Percentiles rank a stretch among this genome's conserved stretches.
phyloP scores from a whole-genome alignment of 2,329 filamentous ascomycete species.

The Dissoconium aciculare region DNA sequence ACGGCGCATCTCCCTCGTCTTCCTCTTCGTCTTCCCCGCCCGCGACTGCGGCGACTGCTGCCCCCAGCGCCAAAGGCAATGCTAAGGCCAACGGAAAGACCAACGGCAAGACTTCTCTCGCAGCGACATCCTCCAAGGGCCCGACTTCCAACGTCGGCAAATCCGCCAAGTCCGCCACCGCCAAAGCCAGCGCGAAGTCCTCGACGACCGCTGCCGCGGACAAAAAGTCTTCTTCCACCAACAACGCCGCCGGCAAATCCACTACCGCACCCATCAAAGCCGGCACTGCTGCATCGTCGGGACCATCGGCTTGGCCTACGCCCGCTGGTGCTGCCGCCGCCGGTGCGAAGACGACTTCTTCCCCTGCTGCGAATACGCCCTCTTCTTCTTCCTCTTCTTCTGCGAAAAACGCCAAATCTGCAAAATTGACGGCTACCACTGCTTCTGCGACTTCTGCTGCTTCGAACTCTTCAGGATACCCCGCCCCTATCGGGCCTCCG shows the following conservation, averaged over 20 bases:
- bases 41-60: conserved; percentile 4
- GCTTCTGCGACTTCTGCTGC: conserved; percentile 16
- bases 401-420: too few relatives aligned
- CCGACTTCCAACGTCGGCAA: background rate
- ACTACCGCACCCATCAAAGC: background rate
- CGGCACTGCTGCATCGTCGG: too few relatives aligned
- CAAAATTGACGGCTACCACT: conserved; percentile 5
- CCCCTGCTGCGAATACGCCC: conserved; percentile 8
- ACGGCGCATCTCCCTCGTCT: too few relatives aligned
- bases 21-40: background rate
- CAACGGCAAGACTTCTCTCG: conserved; percentile 1
- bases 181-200: background rate
- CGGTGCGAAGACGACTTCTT: conserved; percentile 6
- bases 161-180: background rate
- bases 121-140: background rate
- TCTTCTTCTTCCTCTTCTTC: conserved; percentile 8
- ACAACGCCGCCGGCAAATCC: background rate
- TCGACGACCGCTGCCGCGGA: background rate
- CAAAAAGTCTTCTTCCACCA: background rate
- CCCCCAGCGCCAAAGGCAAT: conserved; percentile 2
- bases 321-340: background rate
- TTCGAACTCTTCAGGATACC: conserved; percentile 25
- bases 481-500: conserved; percentile 26
- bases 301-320: too few relatives aligned
- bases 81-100: background rate